Conservation (phyloP, 352 stramenopile genomes). For the Hyaloperonospora brassicae region DNA sequence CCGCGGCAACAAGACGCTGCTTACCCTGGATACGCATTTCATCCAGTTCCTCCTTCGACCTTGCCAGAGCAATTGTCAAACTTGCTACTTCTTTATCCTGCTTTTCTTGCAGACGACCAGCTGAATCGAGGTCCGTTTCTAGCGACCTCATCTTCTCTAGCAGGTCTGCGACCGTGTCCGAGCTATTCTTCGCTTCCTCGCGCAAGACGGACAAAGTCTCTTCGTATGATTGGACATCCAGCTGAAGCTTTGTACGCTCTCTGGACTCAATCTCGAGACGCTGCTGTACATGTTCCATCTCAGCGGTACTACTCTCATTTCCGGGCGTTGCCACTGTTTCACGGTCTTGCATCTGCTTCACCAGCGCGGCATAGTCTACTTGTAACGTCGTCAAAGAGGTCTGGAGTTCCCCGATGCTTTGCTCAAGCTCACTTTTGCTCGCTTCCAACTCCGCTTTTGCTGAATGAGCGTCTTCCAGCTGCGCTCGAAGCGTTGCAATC, state of each 20-base stretch:
- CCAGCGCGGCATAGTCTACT: constrained; percentile 12
- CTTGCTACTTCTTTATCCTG: constrained; percentile 32
- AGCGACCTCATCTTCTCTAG: constrained; percentile 33
- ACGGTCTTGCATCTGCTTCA: constrained; percentile 11
- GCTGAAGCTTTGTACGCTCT: constrained; percentile 34
- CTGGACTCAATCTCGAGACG: constrained; percentile 36
- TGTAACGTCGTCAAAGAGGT: constrained; percentile 13
- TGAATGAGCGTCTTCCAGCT: constrained; percentile 14
- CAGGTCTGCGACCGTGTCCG: constrained; percentile 29
- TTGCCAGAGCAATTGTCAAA: constrained; percentile 23
- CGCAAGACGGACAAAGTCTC: constrained; percentile 48
- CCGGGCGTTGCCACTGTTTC: background rate
- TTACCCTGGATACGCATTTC: constrained; percentile 57
- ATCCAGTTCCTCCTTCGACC: constrained; percentile 42
- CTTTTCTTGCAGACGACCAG: constrained; percentile 17
- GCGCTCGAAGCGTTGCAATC: constrained; percentile 9
- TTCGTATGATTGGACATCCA: constrained; percentile 64
- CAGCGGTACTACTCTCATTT: constrained; percentile 1
- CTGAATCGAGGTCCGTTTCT: constrained; percentile 21
- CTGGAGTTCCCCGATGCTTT: constrained; percentile 15
- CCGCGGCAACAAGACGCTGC: constrained; percentile 37
- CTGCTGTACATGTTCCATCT: constrained; percentile 25
- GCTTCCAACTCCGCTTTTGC: constrained; percentile 14
- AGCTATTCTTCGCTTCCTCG: constrained; percentile 44
- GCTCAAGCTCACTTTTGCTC: constrained; percentile 19